Conservation (phyloP, 345 rosid species). For the Salix udensis region DNA sequence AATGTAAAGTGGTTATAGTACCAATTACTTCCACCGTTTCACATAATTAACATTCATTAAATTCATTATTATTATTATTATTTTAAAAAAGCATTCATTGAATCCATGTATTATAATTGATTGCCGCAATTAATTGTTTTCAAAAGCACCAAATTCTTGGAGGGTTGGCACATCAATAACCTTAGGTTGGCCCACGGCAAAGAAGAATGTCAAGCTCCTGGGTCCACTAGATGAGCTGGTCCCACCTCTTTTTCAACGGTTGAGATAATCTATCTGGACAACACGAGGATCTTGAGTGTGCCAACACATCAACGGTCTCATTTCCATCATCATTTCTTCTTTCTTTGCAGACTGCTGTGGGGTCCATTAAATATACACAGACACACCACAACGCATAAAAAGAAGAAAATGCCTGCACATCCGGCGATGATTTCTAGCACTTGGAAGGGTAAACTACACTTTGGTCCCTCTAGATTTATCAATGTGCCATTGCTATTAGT, state of each 20-base stretch:
- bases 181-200: neutral
- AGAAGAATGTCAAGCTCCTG: neutral
- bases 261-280: neutral
- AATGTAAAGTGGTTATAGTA: neutral
- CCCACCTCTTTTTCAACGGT: neutral
- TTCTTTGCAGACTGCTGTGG: neutral
- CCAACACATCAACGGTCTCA: neutral
- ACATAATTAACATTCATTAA: neutral
- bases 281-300: neutral
- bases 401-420: neutral
- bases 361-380: neutral
- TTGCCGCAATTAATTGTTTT: neutral
- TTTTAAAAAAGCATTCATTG: neutral
- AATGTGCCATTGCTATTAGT: neutral
- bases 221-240: neutral
- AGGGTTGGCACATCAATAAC: neutral
- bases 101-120: neutral
- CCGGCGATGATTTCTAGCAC: neutral
- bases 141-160: neutral
- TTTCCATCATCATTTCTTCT: neutral
- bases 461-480: neutral
- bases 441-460: neutral
- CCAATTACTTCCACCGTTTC: neutral
- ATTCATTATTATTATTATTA: too few species aligned
- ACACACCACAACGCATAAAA: neutral